Conservation (phyloP, 768 basidiomycete genomes). For the Mycena albidolilacea region DNA sequence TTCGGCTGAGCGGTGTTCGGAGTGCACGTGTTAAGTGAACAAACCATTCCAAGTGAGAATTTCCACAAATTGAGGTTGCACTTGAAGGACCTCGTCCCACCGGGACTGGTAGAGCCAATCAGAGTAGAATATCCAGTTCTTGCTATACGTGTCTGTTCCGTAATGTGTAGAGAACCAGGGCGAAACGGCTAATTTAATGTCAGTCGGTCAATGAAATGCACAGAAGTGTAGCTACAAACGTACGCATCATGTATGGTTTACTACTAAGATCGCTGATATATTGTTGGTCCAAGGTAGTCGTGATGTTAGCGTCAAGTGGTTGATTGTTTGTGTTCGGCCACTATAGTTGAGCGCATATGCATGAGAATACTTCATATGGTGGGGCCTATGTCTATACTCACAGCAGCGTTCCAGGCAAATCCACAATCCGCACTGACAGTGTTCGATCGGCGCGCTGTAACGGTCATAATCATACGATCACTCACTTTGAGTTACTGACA, state of each 20-base stretch:
- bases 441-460: not conserved
- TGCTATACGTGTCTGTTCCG: slow-evolving; percentile 2
- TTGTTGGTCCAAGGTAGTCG: not conserved
- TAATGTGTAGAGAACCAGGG: slow-evolving; percentile 4
- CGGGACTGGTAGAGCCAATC: not conserved
- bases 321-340: slow-evolving; percentile 3
- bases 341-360: not conserved
- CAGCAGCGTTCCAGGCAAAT: slow-evolving; percentile 5
- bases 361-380: not conserved
- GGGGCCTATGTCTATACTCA: not conserved
- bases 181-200: not conserved
- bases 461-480: not conserved
- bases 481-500: not conserved
- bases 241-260: slow-evolving; percentile 9
- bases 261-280: not conserved
- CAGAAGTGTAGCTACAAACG: not conserved
- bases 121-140: not conserved
- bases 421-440: slow-evolving; percentile 4
- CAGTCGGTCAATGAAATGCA: not conserved
- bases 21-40: not conserved
- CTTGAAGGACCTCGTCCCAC: slow-evolving; percentile 3
- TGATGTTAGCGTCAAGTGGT: slow-evolving; percentile 2
- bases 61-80: slow-evolving; percentile 9
- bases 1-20: no score
- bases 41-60: slow-evolving; percentile 8